Evolutionary conservation across 1,284 basidiomycete species (phyloP).

Genomic region (Heliocybe sulcata): DNA sequence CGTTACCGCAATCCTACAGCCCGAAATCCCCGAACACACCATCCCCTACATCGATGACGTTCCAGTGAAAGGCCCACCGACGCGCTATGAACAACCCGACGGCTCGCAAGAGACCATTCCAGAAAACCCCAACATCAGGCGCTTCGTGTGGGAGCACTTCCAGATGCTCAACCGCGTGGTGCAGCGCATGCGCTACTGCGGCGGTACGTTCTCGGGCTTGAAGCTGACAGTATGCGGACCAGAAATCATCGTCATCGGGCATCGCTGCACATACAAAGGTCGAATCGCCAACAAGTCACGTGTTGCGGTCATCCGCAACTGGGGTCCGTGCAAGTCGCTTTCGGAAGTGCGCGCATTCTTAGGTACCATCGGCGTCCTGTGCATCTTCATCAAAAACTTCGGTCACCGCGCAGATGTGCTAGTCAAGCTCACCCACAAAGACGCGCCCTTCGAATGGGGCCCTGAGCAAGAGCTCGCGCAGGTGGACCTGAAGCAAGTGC

Average conservation of each 20-base stretch:
- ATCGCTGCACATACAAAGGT: slow-evolving; percentile 19
- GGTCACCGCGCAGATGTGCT: slow-evolving; percentile 3
- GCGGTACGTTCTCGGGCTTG: slow-evolving; percentile 17
- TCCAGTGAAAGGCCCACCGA: slow-evolving; percentile 16
- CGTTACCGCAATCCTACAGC: no score
- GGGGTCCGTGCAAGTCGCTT: slow-evolving; percentile 6
- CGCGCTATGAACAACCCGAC: slow-evolving; percentile 10
- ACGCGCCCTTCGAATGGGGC: slow-evolving; percentile 14
- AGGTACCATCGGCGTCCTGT: slow-evolving; percentile 4
- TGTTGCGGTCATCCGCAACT: neutral
- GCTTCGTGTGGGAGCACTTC: slow-evolving; percentile 25
- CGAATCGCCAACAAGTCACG: slow-evolving; percentile 8
- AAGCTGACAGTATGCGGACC: slow-evolving; percentile 10
- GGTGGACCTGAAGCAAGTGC: slow-evolving; percentile 16
- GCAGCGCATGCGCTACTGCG: slow-evolving; percentile 18
- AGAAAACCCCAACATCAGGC: slow-evolving; percentile 22
- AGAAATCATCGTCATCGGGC: slow-evolving; percentile 19
- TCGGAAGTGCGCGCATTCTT: slow-evolving; percentile 17
- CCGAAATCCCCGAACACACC: no score
- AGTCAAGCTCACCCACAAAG: slow-evolving; percentile 13
- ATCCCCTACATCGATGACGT: slow-evolving; percentile 27
- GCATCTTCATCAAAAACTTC: neutral
- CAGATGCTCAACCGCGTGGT: slow-evolving; percentile 21
- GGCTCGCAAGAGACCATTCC: slow-evolving; percentile 17
- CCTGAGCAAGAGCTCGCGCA: slow-evolving; percentile 14